A percentile compares a stretch with the other conserved stretches of the same genome.
phyloP scores from a whole-genome alignment of 495 filamentous ascomycete species.

The Talaromyces nanjingensis region DNA sequence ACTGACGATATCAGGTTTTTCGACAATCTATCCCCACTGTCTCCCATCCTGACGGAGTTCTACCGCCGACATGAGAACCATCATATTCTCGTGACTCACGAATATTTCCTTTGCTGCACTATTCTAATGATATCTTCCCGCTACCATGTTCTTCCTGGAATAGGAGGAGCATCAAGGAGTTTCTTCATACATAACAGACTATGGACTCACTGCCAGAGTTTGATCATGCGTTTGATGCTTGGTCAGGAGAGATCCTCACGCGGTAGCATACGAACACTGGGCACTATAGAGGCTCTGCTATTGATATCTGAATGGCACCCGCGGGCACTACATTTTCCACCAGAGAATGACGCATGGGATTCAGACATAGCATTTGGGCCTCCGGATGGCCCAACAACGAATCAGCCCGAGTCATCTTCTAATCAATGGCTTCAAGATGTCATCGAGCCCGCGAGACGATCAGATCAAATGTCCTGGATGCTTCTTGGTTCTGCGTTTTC shows the following conservation, averaged over 20 bases:
- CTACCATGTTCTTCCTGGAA: constrained; percentile 45
- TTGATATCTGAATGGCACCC: constrained; percentile 53
- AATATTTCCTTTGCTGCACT: constrained; percentile 42
- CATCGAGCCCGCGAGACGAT: constrained; percentile 45
- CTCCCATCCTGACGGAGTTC: constrained; percentile 46
- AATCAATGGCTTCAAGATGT: constrained; percentile 39
- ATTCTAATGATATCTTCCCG: constrained; percentile 50
- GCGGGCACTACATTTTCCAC: constrained; percentile 46
- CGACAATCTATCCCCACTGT: constrained; percentile 44
- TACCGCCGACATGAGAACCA: constrained; percentile 43
- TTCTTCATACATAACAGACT: constrained; percentile 50
- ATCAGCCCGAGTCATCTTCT: constrained; percentile 16
- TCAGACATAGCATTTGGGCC: constrained; percentile 21
- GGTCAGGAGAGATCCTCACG: constrained; percentile 43
- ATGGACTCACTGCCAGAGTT: constrained; percentile 47
- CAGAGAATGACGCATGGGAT: constrained; percentile 44
- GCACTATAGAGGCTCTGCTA: constrained; percentile 45
- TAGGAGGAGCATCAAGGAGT: constrained; percentile 43
- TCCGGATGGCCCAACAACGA: constrained; percentile 11
- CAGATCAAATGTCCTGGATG: constrained; percentile 55
- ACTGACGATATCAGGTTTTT: constrained; percentile 41
- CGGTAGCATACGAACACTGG: constrained; percentile 39
- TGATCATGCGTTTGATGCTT: constrained; percentile 44
- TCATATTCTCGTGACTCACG: constrained; percentile 34
- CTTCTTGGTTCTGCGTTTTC: constrained; percentile 43